Percentiles rank a stretch among this genome's conserved stretches.
phyloP scores from a whole-genome alignment of 331 rosid genomes.

The Dryas integrifolia region DNA sequence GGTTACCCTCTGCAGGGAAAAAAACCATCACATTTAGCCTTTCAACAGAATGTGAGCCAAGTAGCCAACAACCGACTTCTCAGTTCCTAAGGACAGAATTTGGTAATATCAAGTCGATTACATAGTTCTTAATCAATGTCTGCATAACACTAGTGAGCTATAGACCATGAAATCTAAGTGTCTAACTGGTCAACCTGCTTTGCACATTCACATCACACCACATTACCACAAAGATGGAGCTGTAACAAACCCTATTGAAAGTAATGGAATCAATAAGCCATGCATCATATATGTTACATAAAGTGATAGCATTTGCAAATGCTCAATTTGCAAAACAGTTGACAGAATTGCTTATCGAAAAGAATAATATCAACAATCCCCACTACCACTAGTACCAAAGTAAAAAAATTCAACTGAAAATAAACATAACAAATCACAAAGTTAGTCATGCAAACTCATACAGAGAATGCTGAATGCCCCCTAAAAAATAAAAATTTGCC shows the following conservation, averaged over 20 bases:
- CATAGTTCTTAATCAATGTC: neutral
- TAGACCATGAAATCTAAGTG: neutral
- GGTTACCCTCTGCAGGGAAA: slow-evolving; percentile 4
- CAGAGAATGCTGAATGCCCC: neutral
- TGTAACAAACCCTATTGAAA: neutral
- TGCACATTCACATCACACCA: neutral
- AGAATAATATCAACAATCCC: neutral
- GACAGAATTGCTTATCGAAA: neutral
- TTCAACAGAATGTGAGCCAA: neutral
- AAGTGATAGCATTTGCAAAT: neutral
- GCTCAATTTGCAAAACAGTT: neutral
- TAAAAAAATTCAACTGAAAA: neutral
- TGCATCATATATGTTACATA: neutral
- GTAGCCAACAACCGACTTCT: neutral
- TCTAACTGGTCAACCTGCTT: neutral
- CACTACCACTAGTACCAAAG: no score
- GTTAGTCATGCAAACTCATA: slow-evolving; percentile 11
- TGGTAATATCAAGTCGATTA: neutral
- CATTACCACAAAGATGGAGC: neutral
- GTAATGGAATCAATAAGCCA: neutral
- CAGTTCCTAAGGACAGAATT: neutral
- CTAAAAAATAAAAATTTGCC: neutral
- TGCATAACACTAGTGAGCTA: neutral
- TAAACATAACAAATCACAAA: neutral
- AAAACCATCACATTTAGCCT: slow-evolving; percentile 1